Evolutionary conservation across 805 yeast species (phyloP).

Genomic region (Cyberlindnera lachancei): DNA sequence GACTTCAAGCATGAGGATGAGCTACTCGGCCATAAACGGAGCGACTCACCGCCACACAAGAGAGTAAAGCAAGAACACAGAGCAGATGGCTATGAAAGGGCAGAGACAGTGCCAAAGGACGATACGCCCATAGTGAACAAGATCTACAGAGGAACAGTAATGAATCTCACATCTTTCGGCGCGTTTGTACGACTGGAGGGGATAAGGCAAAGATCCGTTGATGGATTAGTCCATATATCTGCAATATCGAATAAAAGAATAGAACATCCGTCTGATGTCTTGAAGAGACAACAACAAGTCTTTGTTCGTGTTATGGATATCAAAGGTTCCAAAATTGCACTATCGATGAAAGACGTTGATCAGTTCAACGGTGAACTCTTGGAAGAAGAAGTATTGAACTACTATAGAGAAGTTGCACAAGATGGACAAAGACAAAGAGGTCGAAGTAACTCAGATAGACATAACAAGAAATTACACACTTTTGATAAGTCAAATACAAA

Average conservation of each 20-base stretch:
- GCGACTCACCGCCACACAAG: too few species aligned
- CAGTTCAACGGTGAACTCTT: conserved; percentile 53
- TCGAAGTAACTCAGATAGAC: too few species aligned
- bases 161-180: conserved; percentile 60
- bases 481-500: conserved; percentile 17
- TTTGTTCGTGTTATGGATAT: conserved; percentile 50
- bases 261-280: conserved; percentile 49
- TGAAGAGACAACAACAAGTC: conserved; percentile 52
- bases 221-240: conserved; percentile 76
- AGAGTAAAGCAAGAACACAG: conserved; percentile 8
- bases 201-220: conserved; percentile 25
- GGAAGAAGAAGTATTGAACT: too few species aligned
- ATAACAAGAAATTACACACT: conserved; percentile 11
- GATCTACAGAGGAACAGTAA: conserved; percentile 56
- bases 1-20: conserved; percentile 19
- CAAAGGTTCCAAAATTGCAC: conserved; percentile 42
- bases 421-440: too few species aligned
- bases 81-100: conserved; percentile 7
- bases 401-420: conserved; percentile 2
- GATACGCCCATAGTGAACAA: conserved; percentile 34
- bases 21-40: too few species aligned
- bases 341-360: conserved; percentile 67
- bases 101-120: conserved; percentile 9
- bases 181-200: conserved; percentile 60
- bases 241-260: conserved; percentile 48